Percentiles rank a stretch among this genome's conserved stretches.
These are phyloP conservation scores for Vaccinium myrtillus DNA, from an alignment of 148 eudicot genomes.

Conservation along the genomic window DNA sequence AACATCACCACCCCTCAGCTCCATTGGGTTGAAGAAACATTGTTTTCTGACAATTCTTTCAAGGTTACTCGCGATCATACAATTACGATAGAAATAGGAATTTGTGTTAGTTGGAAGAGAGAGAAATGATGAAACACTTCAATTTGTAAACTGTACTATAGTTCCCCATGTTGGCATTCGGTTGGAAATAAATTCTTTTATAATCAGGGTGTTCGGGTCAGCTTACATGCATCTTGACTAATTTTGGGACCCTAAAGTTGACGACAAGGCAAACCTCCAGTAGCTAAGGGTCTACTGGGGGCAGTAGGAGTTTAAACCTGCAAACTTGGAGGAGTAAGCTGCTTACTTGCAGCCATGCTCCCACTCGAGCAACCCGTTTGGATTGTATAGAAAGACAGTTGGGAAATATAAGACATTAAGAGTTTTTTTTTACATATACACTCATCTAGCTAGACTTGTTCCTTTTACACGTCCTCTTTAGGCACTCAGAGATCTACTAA, in stretches of 20 bases:
- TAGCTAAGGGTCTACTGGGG: constrained; percentile 22
- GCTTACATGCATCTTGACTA: too few species aligned
- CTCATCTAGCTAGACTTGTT: not conserved
- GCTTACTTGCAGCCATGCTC: not conserved
- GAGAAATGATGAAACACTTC: not conserved
- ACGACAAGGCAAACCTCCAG: too few species aligned
- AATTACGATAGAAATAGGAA: not conserved
- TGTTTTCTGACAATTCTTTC: not conserved
- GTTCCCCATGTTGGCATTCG: not conserved
- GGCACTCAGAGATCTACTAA: not conserved
- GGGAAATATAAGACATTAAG: not conserved
- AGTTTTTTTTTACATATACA: too few species aligned
- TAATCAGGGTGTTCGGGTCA: too few species aligned
- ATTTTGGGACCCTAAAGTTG: not conserved
- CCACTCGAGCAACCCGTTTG: not conserved
- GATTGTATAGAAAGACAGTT: not conserved
- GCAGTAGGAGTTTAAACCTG: constrained; percentile 22
- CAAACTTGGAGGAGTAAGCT: not conserved
- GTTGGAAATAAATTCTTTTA: too few species aligned
- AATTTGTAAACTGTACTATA: not conserved
- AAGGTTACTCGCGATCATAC: not conserved
- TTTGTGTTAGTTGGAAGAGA: not conserved
- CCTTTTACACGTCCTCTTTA: not conserved
- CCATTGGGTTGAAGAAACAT: too few species aligned
- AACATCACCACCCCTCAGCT: too few species aligned